These are phyloP conservation scores for Cyclotella choctawhatcheeana DNA, from an alignment of 108 stramenopile genomes.

Conservation along the genomic window DNA sequence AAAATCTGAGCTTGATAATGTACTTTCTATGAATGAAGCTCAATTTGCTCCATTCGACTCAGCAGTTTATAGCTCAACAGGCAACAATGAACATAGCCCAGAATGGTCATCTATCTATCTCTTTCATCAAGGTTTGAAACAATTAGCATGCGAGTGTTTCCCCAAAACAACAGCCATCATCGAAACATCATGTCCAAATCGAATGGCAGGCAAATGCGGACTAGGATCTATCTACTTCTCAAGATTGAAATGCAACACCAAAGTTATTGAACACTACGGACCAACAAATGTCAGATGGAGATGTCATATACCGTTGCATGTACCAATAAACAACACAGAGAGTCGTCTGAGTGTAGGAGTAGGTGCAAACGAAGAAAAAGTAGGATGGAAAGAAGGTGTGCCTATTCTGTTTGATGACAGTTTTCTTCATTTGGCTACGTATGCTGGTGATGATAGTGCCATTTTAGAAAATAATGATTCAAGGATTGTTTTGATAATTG, in stretches of 20 bases:
- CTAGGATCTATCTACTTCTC: slow-evolving; percentile 52
- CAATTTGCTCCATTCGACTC: slow-evolving; percentile 42
- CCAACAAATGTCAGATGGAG: slow-evolving; percentile 69
- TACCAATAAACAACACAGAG: slow-evolving; percentile 38
- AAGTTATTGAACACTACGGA: slow-evolving; percentile 61
- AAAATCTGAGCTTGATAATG: slow-evolving; percentile 25
- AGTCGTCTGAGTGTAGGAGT: slow-evolving; percentile 48
- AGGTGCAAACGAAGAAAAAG: slow-evolving; percentile 24
- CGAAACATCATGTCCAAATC: slow-evolving; percentile 45
- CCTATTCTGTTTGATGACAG: slow-evolving; percentile 74
- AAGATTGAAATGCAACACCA: slow-evolving; percentile 46
- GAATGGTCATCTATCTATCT: slow-evolving; percentile 54
- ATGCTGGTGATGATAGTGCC: slow-evolving; percentile 18
- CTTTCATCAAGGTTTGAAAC: slow-evolving; percentile 37
- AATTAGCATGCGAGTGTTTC: slow-evolving; percentile 37
- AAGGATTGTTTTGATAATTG: slow-evolving; percentile 65
- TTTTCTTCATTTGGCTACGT: slow-evolving; percentile 61
- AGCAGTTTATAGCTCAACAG: slow-evolving; percentile 25
- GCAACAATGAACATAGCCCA: neutral
- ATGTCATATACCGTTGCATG: slow-evolving; percentile 60
- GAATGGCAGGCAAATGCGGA: slow-evolving; percentile 50
- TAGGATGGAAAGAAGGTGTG: slow-evolving; percentile 48
- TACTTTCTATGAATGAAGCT: neutral
- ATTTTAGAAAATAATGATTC: slow-evolving; percentile 9
- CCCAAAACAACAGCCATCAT: slow-evolving; percentile 43